Percentiles rank a stretch among this genome's conserved stretches.
These are phyloP conservation scores for Monsonia emarginata DNA, from an alignment of 441 rosid species.

Conservation along the genomic window DNA sequence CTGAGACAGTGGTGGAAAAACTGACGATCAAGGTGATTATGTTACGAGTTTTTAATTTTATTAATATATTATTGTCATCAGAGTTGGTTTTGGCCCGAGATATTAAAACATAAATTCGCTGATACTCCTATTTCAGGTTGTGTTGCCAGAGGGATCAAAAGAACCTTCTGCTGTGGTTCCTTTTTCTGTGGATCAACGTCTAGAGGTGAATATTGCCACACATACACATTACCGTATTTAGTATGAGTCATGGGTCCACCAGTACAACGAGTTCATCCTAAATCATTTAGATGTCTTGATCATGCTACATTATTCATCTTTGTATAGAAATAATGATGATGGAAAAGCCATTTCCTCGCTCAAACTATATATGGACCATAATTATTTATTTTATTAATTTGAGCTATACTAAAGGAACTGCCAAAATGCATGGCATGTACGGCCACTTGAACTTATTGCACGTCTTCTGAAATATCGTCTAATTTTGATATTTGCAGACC, in stretches of 20 bases:
- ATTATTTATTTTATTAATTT: too few species aligned
- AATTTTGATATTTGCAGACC: constrained; percentile 39
- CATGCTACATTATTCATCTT: background rate
- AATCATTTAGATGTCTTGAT: background rate
- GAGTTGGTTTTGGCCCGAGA: constrained; percentile 6
- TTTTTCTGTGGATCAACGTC: constrained; percentile 59
- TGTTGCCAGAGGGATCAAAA: constrained; percentile 88
- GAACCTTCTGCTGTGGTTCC: constrained; percentile 76
- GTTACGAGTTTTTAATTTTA: constrained; percentile 5
- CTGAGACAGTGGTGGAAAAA: constrained; percentile 78
- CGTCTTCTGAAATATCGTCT: constrained; percentile 15
- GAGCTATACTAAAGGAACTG: too few species aligned
- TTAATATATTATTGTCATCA: constrained; percentile 3
- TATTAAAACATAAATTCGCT: constrained; percentile 10
- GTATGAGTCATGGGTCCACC: background rate
- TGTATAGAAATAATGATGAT: background rate
- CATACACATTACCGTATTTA: background rate
- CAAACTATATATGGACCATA: background rate
- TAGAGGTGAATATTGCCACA: constrained; percentile 43
- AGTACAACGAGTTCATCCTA: background rate
- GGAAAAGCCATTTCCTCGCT: background rate
- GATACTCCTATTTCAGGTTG: constrained; percentile 48
- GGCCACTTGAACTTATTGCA: background rate
- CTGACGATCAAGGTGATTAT: constrained; percentile 68
- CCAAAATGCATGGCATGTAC: background rate